These are phyloP conservation scores for Acer negundo DNA, from an alignment of 345 rosid species.

Conservation along the genomic window DNA sequence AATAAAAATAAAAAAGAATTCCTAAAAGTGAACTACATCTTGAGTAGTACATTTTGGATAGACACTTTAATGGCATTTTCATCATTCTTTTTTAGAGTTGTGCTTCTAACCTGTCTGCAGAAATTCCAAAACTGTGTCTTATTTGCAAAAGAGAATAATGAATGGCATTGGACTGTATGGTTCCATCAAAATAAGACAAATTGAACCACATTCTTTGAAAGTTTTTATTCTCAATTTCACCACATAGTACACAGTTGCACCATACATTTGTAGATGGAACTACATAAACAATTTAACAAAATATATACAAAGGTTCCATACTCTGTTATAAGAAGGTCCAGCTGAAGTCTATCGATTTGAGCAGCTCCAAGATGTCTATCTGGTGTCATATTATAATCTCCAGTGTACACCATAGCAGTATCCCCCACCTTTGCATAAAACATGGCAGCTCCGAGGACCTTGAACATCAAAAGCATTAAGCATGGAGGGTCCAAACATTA, in stretches of 20 bases:
- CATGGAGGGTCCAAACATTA: not conserved
- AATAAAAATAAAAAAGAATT: not conserved
- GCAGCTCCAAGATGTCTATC: conserved; percentile 99
- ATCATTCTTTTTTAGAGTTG: not conserved
- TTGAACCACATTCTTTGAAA: not conserved
- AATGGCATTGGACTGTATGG: not conserved
- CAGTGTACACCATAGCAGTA: conserved; percentile 85
- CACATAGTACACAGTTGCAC: not conserved
- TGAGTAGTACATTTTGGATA: not conserved
- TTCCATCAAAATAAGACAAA: not conserved
- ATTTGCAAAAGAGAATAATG: not conserved
- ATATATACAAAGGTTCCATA: conserved; percentile 32
- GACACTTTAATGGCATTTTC: not conserved
- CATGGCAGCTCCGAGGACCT: conserved; percentile 99
- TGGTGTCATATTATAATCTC: conserved; percentile 97
- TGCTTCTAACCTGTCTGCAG: not conserved
- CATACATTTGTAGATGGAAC: not conserved
- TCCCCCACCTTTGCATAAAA: conserved; percentile 93
- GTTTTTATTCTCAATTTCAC: not conserved
- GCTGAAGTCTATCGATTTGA: conserved; percentile 73
- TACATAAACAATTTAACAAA: not conserved
- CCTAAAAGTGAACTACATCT: not conserved
- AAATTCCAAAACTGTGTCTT: not conserved
- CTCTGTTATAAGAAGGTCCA: conserved; percentile 97
- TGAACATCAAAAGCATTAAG: conserved; percentile 20